Conservation (phyloP, 257 asterid genomes). For the Forsythia viridissima region DNA sequence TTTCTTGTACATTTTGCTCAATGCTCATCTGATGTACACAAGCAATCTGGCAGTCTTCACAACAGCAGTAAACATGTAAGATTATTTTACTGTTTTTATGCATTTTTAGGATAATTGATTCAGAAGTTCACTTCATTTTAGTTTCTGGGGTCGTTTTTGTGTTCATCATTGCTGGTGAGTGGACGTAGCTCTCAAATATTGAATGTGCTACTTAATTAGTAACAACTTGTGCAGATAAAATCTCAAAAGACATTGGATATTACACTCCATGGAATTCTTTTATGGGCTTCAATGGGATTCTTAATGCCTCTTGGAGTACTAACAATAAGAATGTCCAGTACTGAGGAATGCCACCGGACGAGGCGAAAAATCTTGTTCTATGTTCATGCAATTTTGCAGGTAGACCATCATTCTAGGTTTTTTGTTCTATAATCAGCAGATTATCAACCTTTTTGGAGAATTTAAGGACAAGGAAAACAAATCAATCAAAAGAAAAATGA, state of each 20-base stretch:
- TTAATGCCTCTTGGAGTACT: slow-evolving; percentile 79
- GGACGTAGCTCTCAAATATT: too few species aligned
- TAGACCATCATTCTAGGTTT: background rate
- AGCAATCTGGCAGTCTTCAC: slow-evolving; percentile 12
- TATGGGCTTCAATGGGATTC: slow-evolving; percentile 84
- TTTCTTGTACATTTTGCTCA: slow-evolving; percentile 27
- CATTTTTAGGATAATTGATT: background rate
- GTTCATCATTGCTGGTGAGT: too few species aligned
- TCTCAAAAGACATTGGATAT: slow-evolving; percentile 47
- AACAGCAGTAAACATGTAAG: slow-evolving; percentile 8
- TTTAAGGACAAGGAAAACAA: background rate
- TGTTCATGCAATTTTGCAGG: slow-evolving; percentile 75
- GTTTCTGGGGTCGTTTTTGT: too few species aligned
- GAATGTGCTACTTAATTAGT: background rate
- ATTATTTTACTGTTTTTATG: slow-evolving; percentile 17
- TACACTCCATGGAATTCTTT: slow-evolving; percentile 66
- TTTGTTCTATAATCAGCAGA: background rate
- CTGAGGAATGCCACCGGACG: slow-evolving; percentile 31
- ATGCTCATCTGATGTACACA: slow-evolving; percentile 31
- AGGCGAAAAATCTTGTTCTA: slow-evolving; percentile 54
- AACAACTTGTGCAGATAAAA: slow-evolving; percentile 41
- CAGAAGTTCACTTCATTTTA: background rate
- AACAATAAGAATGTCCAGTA: slow-evolving; percentile 54
- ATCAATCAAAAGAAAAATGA: background rate
- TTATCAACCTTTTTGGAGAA: too few species aligned